Conservation (phyloP, 1,284 basidiomycete species). For the Leccinum subfulvum region DNA sequence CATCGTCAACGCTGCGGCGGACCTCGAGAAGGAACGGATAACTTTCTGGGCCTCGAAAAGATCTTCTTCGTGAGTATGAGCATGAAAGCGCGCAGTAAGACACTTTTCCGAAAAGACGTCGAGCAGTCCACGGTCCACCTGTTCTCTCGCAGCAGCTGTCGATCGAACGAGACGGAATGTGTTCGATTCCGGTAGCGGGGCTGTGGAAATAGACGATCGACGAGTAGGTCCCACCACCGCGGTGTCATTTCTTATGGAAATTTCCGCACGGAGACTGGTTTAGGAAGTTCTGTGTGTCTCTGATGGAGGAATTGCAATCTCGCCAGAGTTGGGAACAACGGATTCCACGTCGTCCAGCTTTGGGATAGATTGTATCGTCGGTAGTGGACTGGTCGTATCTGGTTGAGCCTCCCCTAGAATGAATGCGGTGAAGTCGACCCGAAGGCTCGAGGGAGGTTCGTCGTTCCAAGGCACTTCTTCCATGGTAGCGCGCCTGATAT, state of each 20-base stretch:
- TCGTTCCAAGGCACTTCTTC: too few species aligned
- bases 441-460: conserved; percentile 35
- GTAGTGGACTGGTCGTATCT: conserved; percentile 43
- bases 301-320: conserved; percentile 6
- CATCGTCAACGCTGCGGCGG: conserved; percentile 52
- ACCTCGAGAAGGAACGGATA: conserved; percentile 43
- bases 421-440: conserved; percentile 38
- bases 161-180: conserved; percentile 70
- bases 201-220: conserved; percentile 48
- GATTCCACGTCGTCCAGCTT: conserved; percentile 43
- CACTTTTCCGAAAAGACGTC: conserved; percentile 70
- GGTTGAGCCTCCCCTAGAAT: conserved; percentile 37
- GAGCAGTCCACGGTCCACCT: conserved; percentile 64
- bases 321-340: conserved; percentile 7
- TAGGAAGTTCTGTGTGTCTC: not conserved
- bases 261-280: conserved; percentile 8
- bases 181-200: conserved; percentile 49
- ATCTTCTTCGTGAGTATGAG: conserved; percentile 58
- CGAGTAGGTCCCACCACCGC: conserved; percentile 39
- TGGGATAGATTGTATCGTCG: conserved; percentile 63
- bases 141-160: conserved; percentile 63
- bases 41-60: conserved; percentile 57
- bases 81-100: conserved; percentile 57
- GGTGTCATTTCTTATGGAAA: conserved; percentile 18
- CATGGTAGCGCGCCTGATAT: too few species aligned